Evolutionary conservation across 2,329 filamentous ascomycete genomes (phyloP).

Genomic region (Monosporascus sp.): DNA sequence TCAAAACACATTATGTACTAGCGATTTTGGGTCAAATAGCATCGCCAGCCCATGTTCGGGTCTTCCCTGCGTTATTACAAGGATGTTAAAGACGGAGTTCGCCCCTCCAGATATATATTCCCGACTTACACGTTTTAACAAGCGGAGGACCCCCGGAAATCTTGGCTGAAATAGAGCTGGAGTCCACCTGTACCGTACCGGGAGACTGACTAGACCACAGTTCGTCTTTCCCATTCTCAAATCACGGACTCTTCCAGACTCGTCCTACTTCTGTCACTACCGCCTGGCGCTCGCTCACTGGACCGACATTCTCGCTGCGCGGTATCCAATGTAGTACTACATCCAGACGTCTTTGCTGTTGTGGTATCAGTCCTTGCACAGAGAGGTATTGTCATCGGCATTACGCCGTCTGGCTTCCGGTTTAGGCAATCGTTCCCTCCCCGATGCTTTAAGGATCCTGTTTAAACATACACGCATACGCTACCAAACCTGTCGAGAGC

Average conservation of each 20-base stretch:
- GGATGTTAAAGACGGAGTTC: conserved; percentile 28
- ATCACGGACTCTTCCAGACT: conserved; percentile 22
- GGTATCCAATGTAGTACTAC: background rate
- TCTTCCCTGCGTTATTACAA: conserved; percentile 34
- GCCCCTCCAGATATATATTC: conserved; percentile 42
- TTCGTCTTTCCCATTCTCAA: conserved; percentile 20
- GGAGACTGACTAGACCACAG: conserved; percentile 15
- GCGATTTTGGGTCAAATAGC: conserved; percentile 24
- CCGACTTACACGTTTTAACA: conserved; percentile 42
- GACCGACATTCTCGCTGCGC: conserved; percentile 9
- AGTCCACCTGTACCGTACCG: conserved; percentile 20
- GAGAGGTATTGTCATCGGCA: background rate
- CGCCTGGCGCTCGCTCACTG: background rate
- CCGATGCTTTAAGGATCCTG: conserved; percentile 3
- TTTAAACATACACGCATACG: conserved; percentile 5
- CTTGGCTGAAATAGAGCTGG: conserved; percentile 19
- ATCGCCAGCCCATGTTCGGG: conserved; percentile 32
- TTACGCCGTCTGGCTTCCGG: conserved; percentile 16
- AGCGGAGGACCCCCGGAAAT: conserved; percentile 37
- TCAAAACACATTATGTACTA: conserved; percentile 8
- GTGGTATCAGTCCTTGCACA: background rate
- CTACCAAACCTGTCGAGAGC: conserved; percentile 12
- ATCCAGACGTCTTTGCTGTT: background rate
- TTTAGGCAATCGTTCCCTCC: conserved; percentile 19
- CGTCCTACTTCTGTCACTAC: conserved; percentile 17